Evolutionary conservation across 1,284 basidiomycete species (phyloP).

Genomic region (Neotropicomus parvogracilis): DNA sequence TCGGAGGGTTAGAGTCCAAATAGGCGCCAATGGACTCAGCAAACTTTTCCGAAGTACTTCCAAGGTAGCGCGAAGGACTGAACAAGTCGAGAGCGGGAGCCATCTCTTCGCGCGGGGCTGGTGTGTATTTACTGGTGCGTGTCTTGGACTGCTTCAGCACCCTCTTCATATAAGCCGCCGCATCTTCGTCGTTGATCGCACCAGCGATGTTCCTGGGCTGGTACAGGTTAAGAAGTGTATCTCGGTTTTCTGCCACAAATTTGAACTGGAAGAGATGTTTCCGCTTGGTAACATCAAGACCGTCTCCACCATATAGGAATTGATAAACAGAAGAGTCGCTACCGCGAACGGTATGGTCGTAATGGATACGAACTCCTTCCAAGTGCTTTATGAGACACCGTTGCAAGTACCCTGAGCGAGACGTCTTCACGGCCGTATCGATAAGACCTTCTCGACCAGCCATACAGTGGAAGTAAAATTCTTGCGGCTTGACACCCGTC

Average conservation of each 20-base stretch:
- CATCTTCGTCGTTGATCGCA: slow-evolving; percentile 67
- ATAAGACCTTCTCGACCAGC: slow-evolving; percentile 98
- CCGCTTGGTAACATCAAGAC: slow-evolving; percentile 94
- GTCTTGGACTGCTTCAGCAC: slow-evolving; percentile 70
- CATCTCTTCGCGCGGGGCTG: slow-evolving; percentile 50
- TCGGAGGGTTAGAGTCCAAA: slow-evolving; percentile 70
- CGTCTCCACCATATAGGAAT: slow-evolving; percentile 97
- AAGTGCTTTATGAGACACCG: slow-evolving; percentile 98
- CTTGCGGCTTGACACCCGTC: slow-evolving; percentile 97
- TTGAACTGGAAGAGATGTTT: slow-evolving; percentile 91
- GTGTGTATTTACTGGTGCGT: slow-evolving; percentile 45
- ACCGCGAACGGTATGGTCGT: slow-evolving; percentile 97
- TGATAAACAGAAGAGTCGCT: slow-evolving; percentile 93
- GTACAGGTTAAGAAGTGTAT: slow-evolving; percentile 75
- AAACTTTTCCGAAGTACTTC: slow-evolving; percentile 92
- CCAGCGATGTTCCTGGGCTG: slow-evolving; percentile 60
- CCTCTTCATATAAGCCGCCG: slow-evolving; percentile 84
- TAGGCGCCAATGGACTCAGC: slow-evolving; percentile 82
- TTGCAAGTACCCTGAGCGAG: slow-evolving; percentile 97
- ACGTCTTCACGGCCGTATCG: slow-evolving; percentile 99
- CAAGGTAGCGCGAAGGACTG: slow-evolving; percentile 79
- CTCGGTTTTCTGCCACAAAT: slow-evolving; percentile 88
- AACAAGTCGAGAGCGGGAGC: slow-evolving; percentile 77
- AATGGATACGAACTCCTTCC: slow-evolving; percentile 94
- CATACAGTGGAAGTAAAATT: slow-evolving; percentile 99